phyloP scores from a whole-genome alignment of 345 rosid genomes.

The Cochlearia excelsa region DNA sequence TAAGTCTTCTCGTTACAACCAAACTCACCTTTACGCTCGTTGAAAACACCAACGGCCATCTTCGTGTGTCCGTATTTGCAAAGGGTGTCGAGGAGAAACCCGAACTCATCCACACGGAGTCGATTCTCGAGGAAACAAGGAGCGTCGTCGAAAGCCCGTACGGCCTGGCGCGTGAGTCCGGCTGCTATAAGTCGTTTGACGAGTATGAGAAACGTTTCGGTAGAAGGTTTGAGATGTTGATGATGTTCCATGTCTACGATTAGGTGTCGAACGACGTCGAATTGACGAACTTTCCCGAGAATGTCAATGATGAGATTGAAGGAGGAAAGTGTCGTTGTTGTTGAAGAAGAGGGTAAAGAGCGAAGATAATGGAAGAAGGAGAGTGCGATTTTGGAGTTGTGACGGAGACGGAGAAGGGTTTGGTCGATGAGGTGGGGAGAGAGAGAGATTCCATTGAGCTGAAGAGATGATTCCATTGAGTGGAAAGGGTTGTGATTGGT shows the following conservation, averaged over 20 bases:
- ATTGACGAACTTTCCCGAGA: constrained; percentile 66
- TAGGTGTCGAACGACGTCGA: constrained; percentile 79
- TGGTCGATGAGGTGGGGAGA: constrained; percentile 60
- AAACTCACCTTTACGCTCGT: constrained; percentile 45
- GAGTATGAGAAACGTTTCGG: constrained; percentile 60
- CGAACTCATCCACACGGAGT: constrained; percentile 35
- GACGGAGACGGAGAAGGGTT: constrained; percentile 83
- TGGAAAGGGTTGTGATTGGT: constrained; percentile 86
- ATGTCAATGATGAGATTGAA: constrained; percentile 52
- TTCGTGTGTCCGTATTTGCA: constrained; percentile 74
- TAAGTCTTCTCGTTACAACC: constrained; percentile 48
- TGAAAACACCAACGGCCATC: constrained; percentile 61
- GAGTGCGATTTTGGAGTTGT: constrained; percentile 62
- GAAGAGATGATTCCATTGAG: constrained; percentile 71
- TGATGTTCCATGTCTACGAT: constrained; percentile 60
- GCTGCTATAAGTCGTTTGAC: constrained; percentile 71
- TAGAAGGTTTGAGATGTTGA: constrained; percentile 31
- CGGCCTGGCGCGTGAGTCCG: constrained; percentile 82
- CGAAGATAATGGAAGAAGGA: constrained; percentile 31
- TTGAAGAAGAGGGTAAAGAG: constrained; percentile 40
- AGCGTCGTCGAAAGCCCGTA: constrained; percentile 76
- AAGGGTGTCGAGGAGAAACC: constrained; percentile 67
- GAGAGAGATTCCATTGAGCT: constrained; percentile 69
- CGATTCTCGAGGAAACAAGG: constrained; percentile 43
- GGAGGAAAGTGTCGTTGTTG: constrained; percentile 11